Evolutionary conservation across 305 asterid genomes (phyloP).

Genomic region (Caryopteris hybrid): DNA sequence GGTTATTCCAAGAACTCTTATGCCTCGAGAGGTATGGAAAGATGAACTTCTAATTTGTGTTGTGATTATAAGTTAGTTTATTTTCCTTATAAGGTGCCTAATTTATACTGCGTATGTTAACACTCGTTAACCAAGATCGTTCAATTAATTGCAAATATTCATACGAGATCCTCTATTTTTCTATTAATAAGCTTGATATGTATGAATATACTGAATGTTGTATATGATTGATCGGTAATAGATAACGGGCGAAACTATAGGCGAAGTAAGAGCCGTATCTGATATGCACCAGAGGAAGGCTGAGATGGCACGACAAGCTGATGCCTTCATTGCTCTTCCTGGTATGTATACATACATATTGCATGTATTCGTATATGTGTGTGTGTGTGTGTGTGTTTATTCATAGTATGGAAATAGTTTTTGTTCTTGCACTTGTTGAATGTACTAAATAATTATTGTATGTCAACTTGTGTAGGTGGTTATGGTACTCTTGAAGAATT

Average conservation of each 20-base stretch:
- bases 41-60: background rate
- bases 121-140: too few species aligned
- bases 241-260: slow-evolving; percentile 80
- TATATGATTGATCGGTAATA: slow-evolving; percentile 9
- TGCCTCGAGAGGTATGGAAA: slow-evolving; percentile 27
- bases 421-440: too few species aligned
- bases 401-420: too few species aligned
- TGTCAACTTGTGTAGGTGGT: slow-evolving; percentile 48
- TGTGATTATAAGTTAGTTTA: background rate
- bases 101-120: too few species aligned
- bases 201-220: too few species aligned
- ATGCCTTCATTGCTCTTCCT: slow-evolving; percentile 93
- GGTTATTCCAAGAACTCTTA: slow-evolving; percentile 35
- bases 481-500: slow-evolving; percentile 97
- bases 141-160: too few species aligned
- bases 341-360: slow-evolving; percentile 32
- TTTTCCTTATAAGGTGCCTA: too few species aligned
- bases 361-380: too few species aligned
- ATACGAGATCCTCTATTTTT: too few species aligned
- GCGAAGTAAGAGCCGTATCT: slow-evolving; percentile 78
- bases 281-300: slow-evolving; percentile 96
- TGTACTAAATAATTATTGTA: background rate
- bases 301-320: slow-evolving; percentile 95
- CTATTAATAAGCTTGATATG: too few species aligned
- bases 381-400: too few species aligned